These are phyloP conservation scores for Globisporangium lucens DNA, from an alignment of 352 stramenopile genomes.

Conservation along the genomic window DNA sequence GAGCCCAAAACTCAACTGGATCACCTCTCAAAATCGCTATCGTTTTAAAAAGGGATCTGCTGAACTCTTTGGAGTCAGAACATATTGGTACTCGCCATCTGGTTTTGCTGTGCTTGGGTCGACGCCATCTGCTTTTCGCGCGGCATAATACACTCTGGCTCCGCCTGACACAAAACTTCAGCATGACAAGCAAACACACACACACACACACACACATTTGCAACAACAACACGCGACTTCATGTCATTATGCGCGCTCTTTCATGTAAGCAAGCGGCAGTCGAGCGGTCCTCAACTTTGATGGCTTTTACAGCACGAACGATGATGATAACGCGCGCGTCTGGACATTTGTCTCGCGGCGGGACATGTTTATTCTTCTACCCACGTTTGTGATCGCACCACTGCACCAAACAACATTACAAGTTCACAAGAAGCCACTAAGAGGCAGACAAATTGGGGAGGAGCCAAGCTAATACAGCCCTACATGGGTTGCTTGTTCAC, in stretches of 20 bases:
- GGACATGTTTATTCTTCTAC: background rate
- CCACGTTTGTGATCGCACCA: background rate
- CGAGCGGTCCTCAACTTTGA: background rate
- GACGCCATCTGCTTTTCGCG: background rate
- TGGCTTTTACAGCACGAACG: background rate
- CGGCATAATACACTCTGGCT: background rate
- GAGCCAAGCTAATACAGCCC: background rate
- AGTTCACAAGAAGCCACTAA: background rate
- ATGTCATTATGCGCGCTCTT: background rate
- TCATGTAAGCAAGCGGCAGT: background rate
- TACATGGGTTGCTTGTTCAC: background rate
- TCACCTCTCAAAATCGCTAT: background rate
- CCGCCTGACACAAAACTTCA: background rate
- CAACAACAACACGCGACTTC: background rate
- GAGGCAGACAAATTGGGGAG: background rate
- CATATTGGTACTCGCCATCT: constrained; percentile 2
- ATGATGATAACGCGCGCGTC: background rate
- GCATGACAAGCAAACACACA: background rate
- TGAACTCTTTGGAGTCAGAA: constrained; percentile 1
- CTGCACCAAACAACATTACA: background rate
- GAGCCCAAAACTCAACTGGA: background rate
- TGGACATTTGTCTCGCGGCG: constrained; percentile 2
- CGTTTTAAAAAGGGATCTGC: background rate
- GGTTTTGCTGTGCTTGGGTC: background rate
- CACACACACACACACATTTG: too few relatives aligned